Percentiles rank a stretch among this genome's conserved stretches.
Conservation (phyloP, 805 yeast species). For the Candida khao-thaluensis region DNA sequence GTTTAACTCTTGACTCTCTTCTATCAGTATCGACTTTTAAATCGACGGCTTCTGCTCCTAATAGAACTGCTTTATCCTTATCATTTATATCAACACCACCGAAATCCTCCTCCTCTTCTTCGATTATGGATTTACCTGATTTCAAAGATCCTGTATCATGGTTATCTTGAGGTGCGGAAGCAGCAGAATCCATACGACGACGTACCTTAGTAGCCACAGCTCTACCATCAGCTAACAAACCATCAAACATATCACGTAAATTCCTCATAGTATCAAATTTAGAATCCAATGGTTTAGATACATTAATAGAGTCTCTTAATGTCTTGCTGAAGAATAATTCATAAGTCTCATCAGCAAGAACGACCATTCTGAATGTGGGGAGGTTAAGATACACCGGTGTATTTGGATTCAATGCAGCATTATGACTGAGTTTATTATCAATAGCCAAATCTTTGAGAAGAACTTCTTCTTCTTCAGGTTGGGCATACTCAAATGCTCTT, state of each 20-base stretch:
- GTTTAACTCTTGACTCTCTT: conserved; percentile 8
- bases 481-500: conserved; percentile 87
- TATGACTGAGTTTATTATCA: conserved; percentile 50
- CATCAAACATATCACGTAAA: conserved; percentile 85
- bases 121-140: conserved; percentile 28
- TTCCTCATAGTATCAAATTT: conserved; percentile 52
- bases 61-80: conserved; percentile 46
- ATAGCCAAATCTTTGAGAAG: conserved; percentile 38
- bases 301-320: conserved; percentile 64
- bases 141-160: conserved; percentile 25
- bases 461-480: conserved; percentile 51
- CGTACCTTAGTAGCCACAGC: conserved; percentile 88
- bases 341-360: conserved; percentile 89
- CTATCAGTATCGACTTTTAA: conserved; percentile 3
- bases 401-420: conserved; percentile 79
- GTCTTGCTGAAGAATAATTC: conserved; percentile 78
- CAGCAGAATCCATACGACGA: conserved; percentile 77
- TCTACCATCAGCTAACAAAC: conserved; percentile 87
- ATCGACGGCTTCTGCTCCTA: conserved; percentile 49
- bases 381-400: conserved; percentile 72
- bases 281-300: conserved; percentile 52
- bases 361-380: conserved; percentile 92
- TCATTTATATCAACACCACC: conserved; percentile 35
- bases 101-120: conserved; percentile 51
- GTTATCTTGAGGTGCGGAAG: conserved; percentile 29